Evolutionary conservation across 164 flowering plant genomes (phyloP), one percentile per base, ranked within the genome.

Genomic region (Chimonanthus salicifolius): DNA sequence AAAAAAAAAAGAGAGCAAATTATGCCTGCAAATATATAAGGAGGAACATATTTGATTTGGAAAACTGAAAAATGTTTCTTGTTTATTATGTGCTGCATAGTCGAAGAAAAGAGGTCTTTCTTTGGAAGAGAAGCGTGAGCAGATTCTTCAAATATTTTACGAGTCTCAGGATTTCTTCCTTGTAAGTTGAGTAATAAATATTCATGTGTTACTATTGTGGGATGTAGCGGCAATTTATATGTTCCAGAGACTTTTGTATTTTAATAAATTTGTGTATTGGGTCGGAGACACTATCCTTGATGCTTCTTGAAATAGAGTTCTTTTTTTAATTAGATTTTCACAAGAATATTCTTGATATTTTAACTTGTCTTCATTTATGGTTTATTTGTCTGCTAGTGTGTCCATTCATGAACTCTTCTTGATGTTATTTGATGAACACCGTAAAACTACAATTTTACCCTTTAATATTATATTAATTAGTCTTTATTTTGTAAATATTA

Each of bases 81-180:
- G 48, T 62, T 67, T 20, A 47, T 47, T 74, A 0, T 72, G 51
- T 73, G 45, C 21, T 65, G 48, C 46, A 6, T 81, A 94, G 98
- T 94, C 97, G 16, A 94, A 92, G 95, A 94, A 92, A 82, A 81
- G 99, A 71, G 98, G 98, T 5, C 94, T 94, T 78, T 94, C 99
- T 2, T 81, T 94, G 88, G 99, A 94, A 62, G 99, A 94, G 82
- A 94, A 94, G 86, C 94, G 98, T 6, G 98, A 90, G 88, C 90
- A 90, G 84, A 90, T 94, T 78, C 97, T 94, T 73, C 93, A 92
- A 75, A 91, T 94, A 62, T 92, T 94, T 74, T 94, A 91, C 68
- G 98, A 89, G 0, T 92, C 97, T 0, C 97, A 92, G 71, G 89
- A 90, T 80, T 94, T 94, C 84, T 92, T 79, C 80, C 97, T 94